These are phyloP conservation scores for Oehlia diaphana DNA, from an alignment of 192 early-diverging fungal genomes.

Conservation along the genomic window DNA sequence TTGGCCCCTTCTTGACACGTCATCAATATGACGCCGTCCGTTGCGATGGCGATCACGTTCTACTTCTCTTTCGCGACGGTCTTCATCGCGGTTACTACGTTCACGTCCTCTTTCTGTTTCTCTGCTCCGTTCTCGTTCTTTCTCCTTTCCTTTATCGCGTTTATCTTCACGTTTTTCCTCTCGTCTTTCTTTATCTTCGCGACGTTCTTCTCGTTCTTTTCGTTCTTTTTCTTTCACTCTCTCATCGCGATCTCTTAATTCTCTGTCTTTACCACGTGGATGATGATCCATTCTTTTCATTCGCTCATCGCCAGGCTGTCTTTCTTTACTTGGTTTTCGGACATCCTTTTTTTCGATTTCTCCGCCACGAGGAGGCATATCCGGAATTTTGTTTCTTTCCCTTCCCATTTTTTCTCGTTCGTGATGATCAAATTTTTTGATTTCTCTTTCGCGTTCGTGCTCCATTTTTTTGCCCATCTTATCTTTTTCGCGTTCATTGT, in stretches of 20 bases:
- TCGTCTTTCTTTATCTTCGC: conserved; percentile 10
- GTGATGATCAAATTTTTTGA: conserved; percentile 12
- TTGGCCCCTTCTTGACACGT: not conserved
- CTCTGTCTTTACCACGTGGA: not conserved
- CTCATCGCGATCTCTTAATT: conserved; percentile 13
- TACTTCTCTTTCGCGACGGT: not conserved
- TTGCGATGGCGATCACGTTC: not conserved
- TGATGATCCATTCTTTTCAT: conserved; percentile 8
- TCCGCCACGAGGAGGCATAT: not conserved
- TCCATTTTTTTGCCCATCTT: not conserved
- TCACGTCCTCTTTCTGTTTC: conserved; percentile 5
- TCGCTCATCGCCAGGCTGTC: not conserved
- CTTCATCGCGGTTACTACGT: conserved; percentile 7
- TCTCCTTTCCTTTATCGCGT: not conserved
- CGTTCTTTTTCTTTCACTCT: conserved; percentile 12
- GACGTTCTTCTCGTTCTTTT: conserved; percentile 10
- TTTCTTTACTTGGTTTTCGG: conserved; percentile 2
- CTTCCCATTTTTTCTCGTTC: conserved; percentile 1
- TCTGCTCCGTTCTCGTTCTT: not conserved
- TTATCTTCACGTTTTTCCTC: not conserved
- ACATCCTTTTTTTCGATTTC: not conserved
- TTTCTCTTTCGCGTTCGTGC: not conserved
- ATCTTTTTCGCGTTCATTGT: not conserved
- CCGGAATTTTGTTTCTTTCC: not conserved
- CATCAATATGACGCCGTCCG: not conserved